phyloP scores from a whole-genome alignment of 2,329 filamentous ascomycete species.

The Zymoseptoria brevis region DNA sequence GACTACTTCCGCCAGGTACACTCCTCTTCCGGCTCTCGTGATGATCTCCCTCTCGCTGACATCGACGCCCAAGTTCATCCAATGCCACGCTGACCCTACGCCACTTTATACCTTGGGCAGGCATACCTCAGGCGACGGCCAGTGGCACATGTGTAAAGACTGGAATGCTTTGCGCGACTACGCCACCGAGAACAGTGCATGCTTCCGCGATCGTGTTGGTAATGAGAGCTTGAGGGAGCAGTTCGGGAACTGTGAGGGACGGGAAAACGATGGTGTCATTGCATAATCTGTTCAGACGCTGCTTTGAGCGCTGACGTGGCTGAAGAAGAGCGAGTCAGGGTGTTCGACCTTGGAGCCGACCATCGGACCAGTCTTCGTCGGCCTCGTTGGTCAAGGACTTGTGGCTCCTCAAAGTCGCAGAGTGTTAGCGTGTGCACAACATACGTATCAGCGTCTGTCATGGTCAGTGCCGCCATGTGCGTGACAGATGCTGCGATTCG shows the following conservation, averaged over 20 bases:
- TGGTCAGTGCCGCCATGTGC: not conserved
- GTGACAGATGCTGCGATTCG: too few relatives aligned
- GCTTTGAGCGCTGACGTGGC: not conserved
- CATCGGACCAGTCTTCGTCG: not conserved
- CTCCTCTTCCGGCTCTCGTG: not conserved
- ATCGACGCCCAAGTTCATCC: conserved; percentile 3
- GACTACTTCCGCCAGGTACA: not conserved
- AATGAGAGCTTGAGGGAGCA: not conserved
- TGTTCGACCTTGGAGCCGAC: not conserved
- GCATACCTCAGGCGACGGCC: conserved; percentile 6
- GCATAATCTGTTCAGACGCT: not conserved
- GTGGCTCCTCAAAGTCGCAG: too few relatives aligned
- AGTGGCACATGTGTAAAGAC: conserved; percentile 4
- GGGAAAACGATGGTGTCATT: not conserved
- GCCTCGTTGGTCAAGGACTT: not conserved
- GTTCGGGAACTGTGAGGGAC: conserved; percentile 1
- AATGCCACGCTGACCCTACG: conserved; percentile 11
- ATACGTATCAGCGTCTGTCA: not conserved
- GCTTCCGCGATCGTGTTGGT: conserved; percentile 6
- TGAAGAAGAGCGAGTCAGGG: not conserved
- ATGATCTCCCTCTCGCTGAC: not conserved
- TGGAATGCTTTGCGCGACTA: conserved; percentile 14
- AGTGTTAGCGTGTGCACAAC: not conserved
- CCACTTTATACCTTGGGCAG: conserved; percentile 8
- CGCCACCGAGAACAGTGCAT: conserved; percentile 7